Conservation (phyloP, 805 yeast genomes). For the Suhomyces faveliae region DNA sequence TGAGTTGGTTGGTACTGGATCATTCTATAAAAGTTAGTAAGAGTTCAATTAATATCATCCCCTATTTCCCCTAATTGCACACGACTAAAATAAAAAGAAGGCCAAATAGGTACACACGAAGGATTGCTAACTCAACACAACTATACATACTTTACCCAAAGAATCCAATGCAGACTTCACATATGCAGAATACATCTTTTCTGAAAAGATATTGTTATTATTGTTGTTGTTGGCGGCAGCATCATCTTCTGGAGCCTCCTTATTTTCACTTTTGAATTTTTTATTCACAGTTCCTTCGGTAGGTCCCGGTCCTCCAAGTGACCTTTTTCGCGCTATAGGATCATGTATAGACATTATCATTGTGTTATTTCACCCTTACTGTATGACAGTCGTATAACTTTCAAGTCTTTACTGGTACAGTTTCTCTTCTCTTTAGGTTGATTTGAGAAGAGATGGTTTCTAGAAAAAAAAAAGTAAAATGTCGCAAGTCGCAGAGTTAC, state of each 20-base stretch:
- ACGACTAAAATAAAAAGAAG: constrained; percentile 2
- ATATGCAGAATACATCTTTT: constrained; percentile 42
- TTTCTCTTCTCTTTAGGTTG: not conserved
- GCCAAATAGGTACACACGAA: not conserved
- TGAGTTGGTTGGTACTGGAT: constrained; percentile 54
- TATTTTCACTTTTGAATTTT: constrained; percentile 18
- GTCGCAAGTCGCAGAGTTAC: constrained; percentile 2
- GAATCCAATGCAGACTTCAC: constrained; percentile 69
- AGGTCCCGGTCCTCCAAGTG: constrained; percentile 14
- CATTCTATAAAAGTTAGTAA: constrained; percentile 27
- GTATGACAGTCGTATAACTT: constrained; percentile 1
- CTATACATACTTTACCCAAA: constrained; percentile 51
- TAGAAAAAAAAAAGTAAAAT: not conserved
- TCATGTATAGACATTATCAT: constrained; percentile 42
- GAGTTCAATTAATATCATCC: not conserved
- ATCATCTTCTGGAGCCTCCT: constrained; percentile 11
- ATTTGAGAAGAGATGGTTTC: constrained; percentile 10
- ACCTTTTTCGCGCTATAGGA: constrained; percentile 34
- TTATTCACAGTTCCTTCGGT: constrained; percentile 16
- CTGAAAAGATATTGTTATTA: constrained; percentile 30
- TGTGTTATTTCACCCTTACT: constrained; percentile 9
- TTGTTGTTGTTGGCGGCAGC: constrained; percentile 3
- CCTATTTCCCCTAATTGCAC: constrained; percentile 3
- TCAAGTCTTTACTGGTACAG: not conserved
- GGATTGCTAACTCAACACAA: constrained; percentile 4